These are phyloP conservation scores for Aspergillus heteromorphus DNA, from an alignment of 495 filamentous ascomycete genomes.

Conservation along the genomic window DNA sequence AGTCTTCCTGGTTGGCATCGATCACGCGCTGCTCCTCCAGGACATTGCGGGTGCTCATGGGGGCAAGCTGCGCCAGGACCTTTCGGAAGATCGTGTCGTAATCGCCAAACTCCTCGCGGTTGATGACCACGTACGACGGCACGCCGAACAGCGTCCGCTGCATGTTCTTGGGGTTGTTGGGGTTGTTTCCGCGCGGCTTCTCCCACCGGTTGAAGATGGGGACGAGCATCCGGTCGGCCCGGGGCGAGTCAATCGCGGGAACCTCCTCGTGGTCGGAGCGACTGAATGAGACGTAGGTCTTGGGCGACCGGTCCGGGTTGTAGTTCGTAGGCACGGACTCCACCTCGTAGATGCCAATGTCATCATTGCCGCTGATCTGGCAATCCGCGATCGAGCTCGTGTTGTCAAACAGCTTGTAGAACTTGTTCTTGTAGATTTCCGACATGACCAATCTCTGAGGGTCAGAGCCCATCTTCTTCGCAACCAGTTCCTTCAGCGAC, in stretches of 20 bases:
- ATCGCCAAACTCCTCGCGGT: conserved; percentile 54
- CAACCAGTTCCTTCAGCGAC: conserved; percentile 70
- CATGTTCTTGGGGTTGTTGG: conserved; percentile 37
- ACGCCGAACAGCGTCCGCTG: conserved; percentile 42
- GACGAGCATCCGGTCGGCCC: conserved; percentile 67
- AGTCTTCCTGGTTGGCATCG: conserved; percentile 46
- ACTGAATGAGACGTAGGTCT: conserved; percentile 39
- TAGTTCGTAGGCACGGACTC: conserved; percentile 75
- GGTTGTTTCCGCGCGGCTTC: conserved; percentile 44
- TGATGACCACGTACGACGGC: conserved; percentile 57
- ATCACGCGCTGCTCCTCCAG: conserved; percentile 43
- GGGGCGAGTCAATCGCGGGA: conserved; percentile 54
- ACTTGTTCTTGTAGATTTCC: conserved; percentile 73
- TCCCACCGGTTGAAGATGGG: conserved; percentile 68
- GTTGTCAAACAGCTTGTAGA: conserved; percentile 80
- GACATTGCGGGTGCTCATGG: conserved; percentile 58
- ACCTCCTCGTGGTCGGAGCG: conserved; percentile 55
- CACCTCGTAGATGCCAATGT: conserved; percentile 71
- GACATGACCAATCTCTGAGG: conserved; percentile 57
- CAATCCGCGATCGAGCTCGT: conserved; percentile 59
- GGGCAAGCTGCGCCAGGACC: conserved; percentile 50
- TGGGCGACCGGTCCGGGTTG: conserved; percentile 45
- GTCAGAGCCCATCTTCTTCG: conserved; percentile 55
- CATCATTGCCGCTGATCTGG: conserved; percentile 56
- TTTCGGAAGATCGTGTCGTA: conserved; percentile 58